Evolutionary conservation across 2,329 filamentous ascomycete genomes (phyloP), one percentile per base, ranked within the genome.

Genomic region (Beauveria varroae): DNA sequence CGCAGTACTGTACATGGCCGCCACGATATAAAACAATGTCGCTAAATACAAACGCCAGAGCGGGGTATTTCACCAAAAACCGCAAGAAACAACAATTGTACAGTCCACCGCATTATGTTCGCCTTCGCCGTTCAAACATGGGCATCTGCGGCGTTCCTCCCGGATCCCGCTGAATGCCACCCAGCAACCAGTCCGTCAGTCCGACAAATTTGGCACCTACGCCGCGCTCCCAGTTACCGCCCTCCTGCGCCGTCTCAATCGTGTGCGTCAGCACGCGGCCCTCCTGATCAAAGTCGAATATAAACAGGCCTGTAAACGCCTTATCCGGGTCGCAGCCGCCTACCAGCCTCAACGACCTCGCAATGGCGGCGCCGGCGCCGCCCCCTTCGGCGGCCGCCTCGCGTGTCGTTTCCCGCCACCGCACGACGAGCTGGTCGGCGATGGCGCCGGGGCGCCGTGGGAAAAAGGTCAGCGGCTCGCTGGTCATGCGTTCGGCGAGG

Each of bases 241-340:
- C 87, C 68, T 95, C 88, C 68, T 97, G 89, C 1, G 90, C 89
- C 75, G 96, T 90, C 75, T 99, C 95, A 69, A 99, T 98, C 0
- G 91, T 96, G 73, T 98, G 95, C 67, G 86, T 91, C 53, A 89
- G 75, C 41, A 99, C 86, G 65, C 91, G 82, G 1, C 95, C 95
- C 68, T 96, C 84, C 52, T 86, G 81, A 70, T 98, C 95, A 72
- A 99, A 99, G 66, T 96, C 91, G 72, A 99, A 99, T 63, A 96
- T 88, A 74, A 98, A 99, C 12, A 98, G 75, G 0, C 95, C 95
- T 1, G 87, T 90, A 68, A 98, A 98, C 69, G 93, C 89, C 69
- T 90, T 88, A 63, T 84, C 83, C 55, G 84, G 82, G 61, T 84
- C 82, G 4, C 68, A 70, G 22, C 67, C 65, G 5, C 70, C 28